Percentiles rank a stretch among this genome's conserved stretches.
Conservation (phyloP, 208 protist genomes). For the Trichomonas gallinae region DNA sequence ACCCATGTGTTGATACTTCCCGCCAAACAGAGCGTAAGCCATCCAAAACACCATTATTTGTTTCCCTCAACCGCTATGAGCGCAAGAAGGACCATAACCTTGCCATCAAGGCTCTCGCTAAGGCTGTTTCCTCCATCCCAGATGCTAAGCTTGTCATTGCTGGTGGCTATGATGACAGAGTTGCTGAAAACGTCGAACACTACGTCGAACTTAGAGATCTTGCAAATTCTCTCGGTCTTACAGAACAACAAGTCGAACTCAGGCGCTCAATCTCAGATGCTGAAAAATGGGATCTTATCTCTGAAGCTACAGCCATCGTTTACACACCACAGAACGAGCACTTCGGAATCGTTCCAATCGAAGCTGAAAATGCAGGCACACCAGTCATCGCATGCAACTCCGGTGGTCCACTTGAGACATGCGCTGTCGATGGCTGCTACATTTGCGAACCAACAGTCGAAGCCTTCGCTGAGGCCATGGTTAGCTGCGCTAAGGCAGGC, state of each 20-base stretch:
- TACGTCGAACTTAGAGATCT: slow-evolving; percentile 18
- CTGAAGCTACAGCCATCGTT: slow-evolving; percentile 26
- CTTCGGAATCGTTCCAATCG: slow-evolving; percentile 51
- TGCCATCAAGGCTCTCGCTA: background rate
- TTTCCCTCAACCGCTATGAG: background rate
- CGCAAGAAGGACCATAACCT: background rate
- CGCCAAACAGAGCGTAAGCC: background rate
- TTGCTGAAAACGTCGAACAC: slow-evolving; percentile 50
- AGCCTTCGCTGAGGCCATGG: background rate
- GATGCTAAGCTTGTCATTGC: slow-evolving; percentile 42
- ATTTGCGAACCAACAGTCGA: background rate
- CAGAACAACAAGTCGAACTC: background rate
- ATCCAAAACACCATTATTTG: background rate
- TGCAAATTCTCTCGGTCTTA: background rate
- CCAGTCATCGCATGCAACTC: slow-evolving; percentile 42
- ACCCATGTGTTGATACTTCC: background rate
- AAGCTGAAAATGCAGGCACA: slow-evolving; percentile 40
- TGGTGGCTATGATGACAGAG: slow-evolving; percentile 51
- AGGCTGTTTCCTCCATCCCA: background rate
- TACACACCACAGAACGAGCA: slow-evolving; percentile 50
- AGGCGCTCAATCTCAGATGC: background rate
- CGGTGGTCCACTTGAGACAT: slow-evolving; percentile 44
- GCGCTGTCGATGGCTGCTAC: slow-evolving; percentile 7
- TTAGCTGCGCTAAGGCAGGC: background rate
- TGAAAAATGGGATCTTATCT: background rate